A percentile compares a stretch with the other conserved stretches of the same genome.
phyloP scores from a whole-genome alignment of 257 asterid genomes.

The Mentha longifolia region DNA sequence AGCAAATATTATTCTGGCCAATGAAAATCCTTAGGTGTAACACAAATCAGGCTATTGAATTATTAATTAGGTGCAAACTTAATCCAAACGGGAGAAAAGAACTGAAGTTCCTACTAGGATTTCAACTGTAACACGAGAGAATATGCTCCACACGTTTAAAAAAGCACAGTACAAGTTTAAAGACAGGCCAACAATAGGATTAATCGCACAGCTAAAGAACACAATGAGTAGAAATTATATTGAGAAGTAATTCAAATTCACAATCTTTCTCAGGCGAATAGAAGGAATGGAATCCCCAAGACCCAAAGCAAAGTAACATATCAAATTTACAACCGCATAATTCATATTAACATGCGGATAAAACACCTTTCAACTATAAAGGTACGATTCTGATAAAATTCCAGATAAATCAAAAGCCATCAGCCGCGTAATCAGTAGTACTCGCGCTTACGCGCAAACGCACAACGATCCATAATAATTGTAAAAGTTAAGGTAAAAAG shows the following conservation, averaged over 20 bases:
- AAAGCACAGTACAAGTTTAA: background rate
- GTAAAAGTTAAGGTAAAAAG: background rate
- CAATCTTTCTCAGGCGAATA: background rate
- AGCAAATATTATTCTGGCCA: background rate
- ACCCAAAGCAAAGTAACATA: background rate
- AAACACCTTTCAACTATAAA: too few species aligned
- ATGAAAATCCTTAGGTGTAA: background rate
- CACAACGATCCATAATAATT: conserved; percentile 25
- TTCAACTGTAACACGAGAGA: background rate
- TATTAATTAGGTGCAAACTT: background rate
- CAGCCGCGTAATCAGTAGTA: background rate
- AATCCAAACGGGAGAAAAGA: background rate
- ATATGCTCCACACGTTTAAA: background rate
- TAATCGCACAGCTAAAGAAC: too few species aligned
- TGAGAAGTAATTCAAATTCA: background rate
- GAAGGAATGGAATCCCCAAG: background rate
- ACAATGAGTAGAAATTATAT: too few species aligned
- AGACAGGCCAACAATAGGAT: background rate
- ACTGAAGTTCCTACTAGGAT: background rate
- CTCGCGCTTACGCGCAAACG: background rate
- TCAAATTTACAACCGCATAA: too few species aligned
- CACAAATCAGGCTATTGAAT: background rate
- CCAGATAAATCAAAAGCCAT: background rate
- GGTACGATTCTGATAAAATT: background rate
- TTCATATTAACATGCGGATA: too few species aligned